Percentiles rank a stretch among this genome's conserved stretches.
Conservation (phyloP, 1,284 basidiomycete genomes). For the Melanopsichium pennsylvanicum region DNA sequence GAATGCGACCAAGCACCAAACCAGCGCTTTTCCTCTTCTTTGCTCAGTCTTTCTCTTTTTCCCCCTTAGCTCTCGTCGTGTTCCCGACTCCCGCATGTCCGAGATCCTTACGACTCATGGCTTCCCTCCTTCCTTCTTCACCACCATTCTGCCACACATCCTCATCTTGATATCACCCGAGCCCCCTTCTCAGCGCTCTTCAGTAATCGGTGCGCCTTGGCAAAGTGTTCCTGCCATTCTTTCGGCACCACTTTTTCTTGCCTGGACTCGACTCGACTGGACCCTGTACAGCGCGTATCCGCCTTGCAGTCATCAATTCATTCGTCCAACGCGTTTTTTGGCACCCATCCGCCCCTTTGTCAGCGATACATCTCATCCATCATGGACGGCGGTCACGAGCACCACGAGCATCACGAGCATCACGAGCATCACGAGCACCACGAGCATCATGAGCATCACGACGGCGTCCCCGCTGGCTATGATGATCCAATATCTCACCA, state of each 20-base stretch:
- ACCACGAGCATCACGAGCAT: too few relatives aligned
- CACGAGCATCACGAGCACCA: too few relatives aligned
- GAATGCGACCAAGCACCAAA: too few relatives aligned
- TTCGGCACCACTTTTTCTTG: neutral
- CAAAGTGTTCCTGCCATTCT: too few relatives aligned
- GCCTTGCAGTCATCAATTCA: too few relatives aligned
- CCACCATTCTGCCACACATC: neutral
- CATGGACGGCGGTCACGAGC: constrained; percentile 15
- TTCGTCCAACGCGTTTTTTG: too few relatives aligned
- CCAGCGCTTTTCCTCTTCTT: neutral
- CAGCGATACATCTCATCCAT: neutral
- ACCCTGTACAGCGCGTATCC: too few relatives aligned
- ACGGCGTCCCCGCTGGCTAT: constrained; percentile 19
- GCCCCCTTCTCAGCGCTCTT: too few relatives aligned
- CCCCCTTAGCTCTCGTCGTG: neutral
- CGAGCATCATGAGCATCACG: constrained; percentile 16
- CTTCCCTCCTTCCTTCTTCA: constrained; percentile 2
- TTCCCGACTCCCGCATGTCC: constrained; percentile 24
- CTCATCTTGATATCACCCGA: too few relatives aligned
- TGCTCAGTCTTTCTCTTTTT: neutral
- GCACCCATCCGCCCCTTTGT: too few relatives aligned
- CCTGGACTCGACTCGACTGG: too few relatives aligned
- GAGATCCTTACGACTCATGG: neutral
- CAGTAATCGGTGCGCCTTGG: too few relatives aligned
- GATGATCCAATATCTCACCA: constrained; percentile 16